Evolutionary conservation across 768 basidiomycete species (phyloP).

Genomic region (Psilocybe azurescens): DNA sequence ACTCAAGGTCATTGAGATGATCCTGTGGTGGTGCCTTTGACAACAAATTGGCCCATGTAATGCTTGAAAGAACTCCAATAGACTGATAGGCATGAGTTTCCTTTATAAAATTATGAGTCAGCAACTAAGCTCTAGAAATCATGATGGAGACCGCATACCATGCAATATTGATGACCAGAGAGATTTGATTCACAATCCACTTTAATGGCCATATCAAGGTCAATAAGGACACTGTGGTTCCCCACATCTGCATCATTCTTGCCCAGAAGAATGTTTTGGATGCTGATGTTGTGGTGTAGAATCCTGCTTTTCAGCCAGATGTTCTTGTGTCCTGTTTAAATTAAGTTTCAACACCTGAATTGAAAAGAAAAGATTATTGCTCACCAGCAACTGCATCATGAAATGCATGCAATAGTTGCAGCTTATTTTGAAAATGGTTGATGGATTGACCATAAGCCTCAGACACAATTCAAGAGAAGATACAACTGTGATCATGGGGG

Average conservation of each 20-base stretch:
- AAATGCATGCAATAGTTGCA: conserved; percentile 2
- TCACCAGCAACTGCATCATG: conserved; percentile 10
- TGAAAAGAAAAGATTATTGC: not conserved
- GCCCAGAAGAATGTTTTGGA: conserved; percentile 9
- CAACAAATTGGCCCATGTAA: not conserved
- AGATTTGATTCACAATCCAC: not conserved
- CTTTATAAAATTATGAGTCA: not conserved
- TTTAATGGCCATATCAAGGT: conserved; percentile 7
- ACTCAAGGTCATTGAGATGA: conserved; percentile 12
- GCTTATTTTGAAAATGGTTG: not conserved
- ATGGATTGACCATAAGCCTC: not conserved
- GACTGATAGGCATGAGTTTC: conserved; percentile 10
- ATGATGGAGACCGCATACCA: not conserved
- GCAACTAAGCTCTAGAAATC: not conserved
- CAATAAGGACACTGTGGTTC: not conserved
- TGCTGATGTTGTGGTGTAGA: conserved; percentile 12
- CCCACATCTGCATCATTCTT: not conserved
- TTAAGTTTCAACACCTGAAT: too few relatives aligned
- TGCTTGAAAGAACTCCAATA: not conserved
- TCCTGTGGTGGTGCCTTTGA: not conserved
- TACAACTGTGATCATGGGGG: not conserved
- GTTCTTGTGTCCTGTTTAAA: not conserved
- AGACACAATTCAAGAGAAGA: conserved; percentile 1
- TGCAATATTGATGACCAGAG: not conserved
- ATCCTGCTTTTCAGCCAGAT: conserved; percentile 2